Evolutionary conservation across 768 basidiomycete species (phyloP).

Genomic region (Phlebiopsis gigantea): DNA sequence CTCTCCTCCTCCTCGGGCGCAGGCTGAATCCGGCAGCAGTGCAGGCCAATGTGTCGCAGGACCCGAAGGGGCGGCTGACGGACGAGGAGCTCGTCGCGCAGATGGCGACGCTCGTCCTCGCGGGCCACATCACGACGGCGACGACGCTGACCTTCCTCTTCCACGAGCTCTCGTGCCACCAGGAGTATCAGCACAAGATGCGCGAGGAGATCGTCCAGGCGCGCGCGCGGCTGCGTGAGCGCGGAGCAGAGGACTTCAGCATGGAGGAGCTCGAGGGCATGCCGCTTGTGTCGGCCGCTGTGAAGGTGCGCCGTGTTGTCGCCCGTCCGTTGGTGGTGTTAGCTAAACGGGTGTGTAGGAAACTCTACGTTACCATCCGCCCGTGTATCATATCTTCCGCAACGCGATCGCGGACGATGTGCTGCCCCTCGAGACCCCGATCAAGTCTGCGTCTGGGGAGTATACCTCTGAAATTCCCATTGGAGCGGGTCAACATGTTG

Average conservation of each 20-base stretch:
- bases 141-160: slow-evolving; percentile 25
- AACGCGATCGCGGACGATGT: slow-evolving; percentile 25
- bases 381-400: slow-evolving; percentile 24
- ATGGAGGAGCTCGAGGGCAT: slow-evolving; percentile 30
- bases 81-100: slow-evolving; percentile 25
- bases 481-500: slow-evolving; percentile 21
- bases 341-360: slow-evolving; percentile 14
- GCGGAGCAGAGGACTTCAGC: slow-evolving; percentile 24
- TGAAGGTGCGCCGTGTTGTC: slow-evolving; percentile 18
- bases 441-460: slow-evolving; percentile 24
- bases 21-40: slow-evolving; percentile 27
- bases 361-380: slow-evolving; percentile 27
- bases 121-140: slow-evolving; percentile 29
- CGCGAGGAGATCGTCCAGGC: slow-evolving; percentile 23
- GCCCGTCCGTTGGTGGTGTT: not conserved
- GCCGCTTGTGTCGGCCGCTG: slow-evolving; percentile 24
- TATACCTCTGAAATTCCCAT: slow-evolving; percentile 23
- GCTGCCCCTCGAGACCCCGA: slow-evolving; percentile 28
- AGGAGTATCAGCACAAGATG: slow-evolving; percentile 22
- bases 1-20: not conserved
- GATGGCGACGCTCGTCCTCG: slow-evolving; percentile 12
- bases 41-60: slow-evolving; percentile 48
- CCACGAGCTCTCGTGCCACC: slow-evolving; percentile 24
- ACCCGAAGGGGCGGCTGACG: slow-evolving; percentile 33
- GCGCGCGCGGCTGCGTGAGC: slow-evolving; percentile 16